Evolutionary conservation across 148 eudicot genomes (phyloP).

Genomic region (Fagopyrum homotropicum): DNA sequence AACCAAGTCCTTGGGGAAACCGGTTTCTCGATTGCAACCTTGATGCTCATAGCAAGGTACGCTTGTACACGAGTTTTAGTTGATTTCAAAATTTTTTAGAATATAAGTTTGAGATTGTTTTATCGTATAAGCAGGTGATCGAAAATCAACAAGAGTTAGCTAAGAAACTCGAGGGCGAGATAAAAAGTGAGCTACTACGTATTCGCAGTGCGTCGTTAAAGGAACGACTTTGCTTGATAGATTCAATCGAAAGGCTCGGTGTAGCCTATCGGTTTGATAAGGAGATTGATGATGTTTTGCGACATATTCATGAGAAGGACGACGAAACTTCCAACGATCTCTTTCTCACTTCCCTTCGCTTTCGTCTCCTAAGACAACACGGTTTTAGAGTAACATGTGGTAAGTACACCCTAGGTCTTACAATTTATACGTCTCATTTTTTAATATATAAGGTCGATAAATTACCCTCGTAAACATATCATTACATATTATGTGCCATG

Average conservation of each 20-base stretch:
- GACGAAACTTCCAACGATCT: slow-evolving; percentile 16
- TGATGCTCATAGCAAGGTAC: not conserved
- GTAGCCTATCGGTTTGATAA: not conserved
- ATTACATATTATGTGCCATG: too few species aligned
- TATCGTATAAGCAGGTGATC: not conserved
- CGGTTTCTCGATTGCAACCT: not conserved
- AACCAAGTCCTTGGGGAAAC: not conserved
- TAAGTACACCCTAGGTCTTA: not conserved
- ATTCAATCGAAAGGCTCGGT: not conserved
- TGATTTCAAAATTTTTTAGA: not conserved
- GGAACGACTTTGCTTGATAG: not conserved
- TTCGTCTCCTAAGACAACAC: slow-evolving; percentile 27
- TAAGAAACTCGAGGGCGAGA: not conserved
- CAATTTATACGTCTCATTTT: not conserved
- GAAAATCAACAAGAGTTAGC: not conserved
- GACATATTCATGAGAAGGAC: not conserved
- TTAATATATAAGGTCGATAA: too few species aligned
- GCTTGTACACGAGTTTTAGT: too few species aligned
- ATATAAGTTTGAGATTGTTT: not conserved
- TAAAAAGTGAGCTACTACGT: not conserved
- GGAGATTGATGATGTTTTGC: not conserved
- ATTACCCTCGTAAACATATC: not conserved
- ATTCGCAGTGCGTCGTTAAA: not conserved
- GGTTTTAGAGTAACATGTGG: slow-evolving; percentile 20
- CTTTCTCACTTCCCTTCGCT: slow-evolving; percentile 24